Conservation (phyloP, 108 stramenopile genomes). For the Pseudonitzschia delicatissima region DNA sequence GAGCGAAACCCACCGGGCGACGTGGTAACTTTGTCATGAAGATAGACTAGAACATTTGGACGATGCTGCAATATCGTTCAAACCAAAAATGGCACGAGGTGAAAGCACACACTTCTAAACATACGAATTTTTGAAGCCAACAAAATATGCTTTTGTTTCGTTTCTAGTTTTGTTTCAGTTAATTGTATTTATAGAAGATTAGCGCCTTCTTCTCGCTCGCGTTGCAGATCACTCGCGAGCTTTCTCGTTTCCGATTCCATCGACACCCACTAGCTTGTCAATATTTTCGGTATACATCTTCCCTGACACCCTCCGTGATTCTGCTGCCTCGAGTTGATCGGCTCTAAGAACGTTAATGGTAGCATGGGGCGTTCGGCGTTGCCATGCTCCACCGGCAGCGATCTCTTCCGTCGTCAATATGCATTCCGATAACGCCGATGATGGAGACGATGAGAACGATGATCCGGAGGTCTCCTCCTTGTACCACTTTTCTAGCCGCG, state of each 20-base stretch:
- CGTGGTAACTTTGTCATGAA: constrained; percentile 47
- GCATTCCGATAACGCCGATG: neutral
- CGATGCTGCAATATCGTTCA: constrained; percentile 2
- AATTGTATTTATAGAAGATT: too few relatives aligned
- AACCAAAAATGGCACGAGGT: too few relatives aligned
- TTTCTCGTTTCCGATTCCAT: constrained; percentile 52
- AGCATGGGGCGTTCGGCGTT: constrained; percentile 77
- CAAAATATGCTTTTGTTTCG: too few relatives aligned
- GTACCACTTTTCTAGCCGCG: constrained; percentile 70
- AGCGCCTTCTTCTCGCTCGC: constrained; percentile 37
- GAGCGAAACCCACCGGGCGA: constrained; percentile 14
- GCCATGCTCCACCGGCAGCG: constrained; percentile 83
- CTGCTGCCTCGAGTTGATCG: constrained; percentile 75
- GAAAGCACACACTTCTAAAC: too few relatives aligned
- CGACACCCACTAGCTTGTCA: constrained; percentile 31
- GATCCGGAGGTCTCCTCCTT: constrained; percentile 1
- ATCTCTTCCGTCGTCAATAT: constrained; percentile 45
- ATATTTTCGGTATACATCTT: constrained; percentile 69
- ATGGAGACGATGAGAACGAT: neutral
- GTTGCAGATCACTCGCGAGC: constrained; percentile 53
- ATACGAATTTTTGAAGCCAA: too few relatives aligned
- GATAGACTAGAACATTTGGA: constrained; percentile 16
- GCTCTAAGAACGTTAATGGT: constrained; percentile 79
- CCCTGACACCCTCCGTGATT: constrained; percentile 49
- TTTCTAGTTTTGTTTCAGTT: too few relatives aligned